phyloP scores from a whole-genome alignment of 768 basidiomycete genomes.

The Psilocybe cyanescens region DNA sequence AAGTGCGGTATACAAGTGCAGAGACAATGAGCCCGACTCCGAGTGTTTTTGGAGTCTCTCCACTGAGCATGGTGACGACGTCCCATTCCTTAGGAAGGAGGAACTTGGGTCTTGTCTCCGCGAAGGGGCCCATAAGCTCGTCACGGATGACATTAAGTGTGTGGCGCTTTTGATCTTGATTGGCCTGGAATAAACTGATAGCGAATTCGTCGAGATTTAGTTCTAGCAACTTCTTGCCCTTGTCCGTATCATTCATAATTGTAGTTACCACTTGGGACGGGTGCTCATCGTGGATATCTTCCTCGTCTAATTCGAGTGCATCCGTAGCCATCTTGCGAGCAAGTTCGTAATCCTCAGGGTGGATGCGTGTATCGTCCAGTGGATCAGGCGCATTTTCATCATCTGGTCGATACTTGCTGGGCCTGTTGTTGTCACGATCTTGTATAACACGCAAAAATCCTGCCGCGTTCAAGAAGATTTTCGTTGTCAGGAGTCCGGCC shows the following conservation, averaged over 20 bases:
- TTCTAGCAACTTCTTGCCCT: conserved; percentile 81
- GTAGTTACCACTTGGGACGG: conserved; percentile 87
- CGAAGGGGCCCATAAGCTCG: conserved; percentile 82
- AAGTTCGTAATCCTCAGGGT: conserved; percentile 96
- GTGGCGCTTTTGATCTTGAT: conserved; percentile 85
- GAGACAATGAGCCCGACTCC: conserved; percentile 82
- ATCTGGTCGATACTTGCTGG: conserved; percentile 66
- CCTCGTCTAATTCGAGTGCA: conserved; percentile 96
- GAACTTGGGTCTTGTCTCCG: conserved; percentile 75
- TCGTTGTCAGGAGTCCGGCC: conserved; percentile 76
- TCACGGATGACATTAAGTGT: conserved; percentile 87
- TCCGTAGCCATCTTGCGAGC: conserved; percentile 99
- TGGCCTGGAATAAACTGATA: conserved; percentile 83
- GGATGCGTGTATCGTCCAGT: conserved; percentile 93
- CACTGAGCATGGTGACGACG: conserved; percentile 92
- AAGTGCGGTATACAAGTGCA: conserved; percentile 64
- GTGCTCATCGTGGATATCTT: conserved; percentile 91
- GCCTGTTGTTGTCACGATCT: conserved; percentile 60
- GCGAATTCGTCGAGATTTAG: conserved; percentile 97
- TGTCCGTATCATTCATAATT: conserved; percentile 84
- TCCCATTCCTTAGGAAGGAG: conserved; percentile 71
- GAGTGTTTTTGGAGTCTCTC: conserved; percentile 84
- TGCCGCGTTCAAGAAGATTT: conserved; percentile 92
- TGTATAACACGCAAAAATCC: conserved; percentile 87
- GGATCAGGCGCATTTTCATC: conserved; percentile 82